A percentile compares a stretch with the other conserved stretches of the same genome.
These are phyloP conservation scores for Exophiala alcalophila DNA, from an alignment of 2,329 filamentous ascomycete genomes.

Conservation along the genomic window DNA sequence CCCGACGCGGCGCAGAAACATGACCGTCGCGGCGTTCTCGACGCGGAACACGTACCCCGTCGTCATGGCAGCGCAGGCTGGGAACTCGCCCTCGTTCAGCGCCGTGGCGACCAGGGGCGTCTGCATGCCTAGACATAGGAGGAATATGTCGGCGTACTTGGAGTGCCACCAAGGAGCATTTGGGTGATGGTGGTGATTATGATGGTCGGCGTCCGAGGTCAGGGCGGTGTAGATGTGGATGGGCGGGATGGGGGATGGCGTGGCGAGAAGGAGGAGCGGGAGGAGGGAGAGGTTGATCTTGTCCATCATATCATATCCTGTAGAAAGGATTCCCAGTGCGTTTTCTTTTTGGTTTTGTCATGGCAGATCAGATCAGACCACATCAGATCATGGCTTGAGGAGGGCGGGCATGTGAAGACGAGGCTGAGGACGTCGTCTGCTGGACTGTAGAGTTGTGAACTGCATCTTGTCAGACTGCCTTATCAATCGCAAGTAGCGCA, in stretches of 20 bases:
- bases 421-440: too few relatives aligned
- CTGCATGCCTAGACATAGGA: slow-evolving; percentile 61
- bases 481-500: too few relatives aligned
- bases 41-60: slow-evolving; percentile 45
- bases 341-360: not conserved
- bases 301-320: too few relatives aligned
- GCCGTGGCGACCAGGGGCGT: slow-evolving; percentile 57
- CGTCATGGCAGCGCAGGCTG: slow-evolving; percentile 43
- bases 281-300: slow-evolving; percentile 7
- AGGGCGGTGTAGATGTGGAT: slow-evolving; percentile 8
- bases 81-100: slow-evolving; percentile 45
- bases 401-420: too few relatives aligned
- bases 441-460: too few relatives aligned
- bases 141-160: slow-evolving; percentile 37
- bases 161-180: not conserved
- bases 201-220: not conserved
- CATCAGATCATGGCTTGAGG: not conserved
- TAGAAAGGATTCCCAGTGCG: too few relatives aligned
- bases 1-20: slow-evolving; percentile 56
- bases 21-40: slow-evolving; percentile 50
- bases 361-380: not conserved
- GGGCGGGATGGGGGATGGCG: slow-evolving; percentile 4
- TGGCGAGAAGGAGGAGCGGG: slow-evolving; percentile 16
- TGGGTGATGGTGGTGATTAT: too few relatives aligned
- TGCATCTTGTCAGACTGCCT: too few relatives aligned